These are phyloP conservation scores for Volvox carteri DNA, from an alignment of 163 green algal genomes.

Conservation along the genomic window DNA sequence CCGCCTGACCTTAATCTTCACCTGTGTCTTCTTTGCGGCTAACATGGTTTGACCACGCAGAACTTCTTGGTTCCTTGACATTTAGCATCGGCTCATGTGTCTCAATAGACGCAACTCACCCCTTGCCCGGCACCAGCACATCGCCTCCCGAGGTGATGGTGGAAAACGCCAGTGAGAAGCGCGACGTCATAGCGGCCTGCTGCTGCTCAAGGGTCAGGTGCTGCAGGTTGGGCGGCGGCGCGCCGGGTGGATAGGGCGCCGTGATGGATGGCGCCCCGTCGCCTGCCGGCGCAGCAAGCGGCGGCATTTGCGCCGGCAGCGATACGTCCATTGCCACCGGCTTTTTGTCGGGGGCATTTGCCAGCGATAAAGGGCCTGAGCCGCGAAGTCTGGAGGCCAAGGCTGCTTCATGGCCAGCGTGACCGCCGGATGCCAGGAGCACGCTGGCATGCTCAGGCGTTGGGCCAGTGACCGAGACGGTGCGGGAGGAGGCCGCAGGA, in stretches of 20 bases:
- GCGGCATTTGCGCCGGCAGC: neutral
- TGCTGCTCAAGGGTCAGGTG: constrained; percentile 31
- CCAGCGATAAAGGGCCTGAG: neutral
- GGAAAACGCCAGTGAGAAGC: constrained; percentile 54
- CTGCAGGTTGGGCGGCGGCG: neutral
- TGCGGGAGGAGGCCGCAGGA: neutral
- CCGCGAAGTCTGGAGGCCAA: neutral
- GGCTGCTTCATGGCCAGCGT: too few species aligned
- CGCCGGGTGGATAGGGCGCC: neutral
- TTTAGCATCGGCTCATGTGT: too few species aligned
- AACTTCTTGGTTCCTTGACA: too few species aligned
- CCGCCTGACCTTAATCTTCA: too few species aligned
- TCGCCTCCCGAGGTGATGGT: constrained; percentile 41
- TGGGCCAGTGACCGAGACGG: neutral
- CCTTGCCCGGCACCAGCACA: constrained; percentile 34
- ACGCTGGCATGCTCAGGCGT: too few species aligned
- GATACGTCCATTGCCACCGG: neutral
- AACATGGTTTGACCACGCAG: too few species aligned
- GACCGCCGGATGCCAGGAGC: too few species aligned
- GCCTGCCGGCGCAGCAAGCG: neutral
- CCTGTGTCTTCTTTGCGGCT: too few species aligned
- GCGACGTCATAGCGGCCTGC: constrained; percentile 44
- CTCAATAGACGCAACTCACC: constrained; percentile 11
- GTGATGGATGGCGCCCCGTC: neutral
- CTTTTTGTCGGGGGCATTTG: neutral